These are phyloP conservation scores for Coemansia sp. DNA, from an alignment of 192 early-diverging fungal species.

Conservation along the genomic window DNA sequence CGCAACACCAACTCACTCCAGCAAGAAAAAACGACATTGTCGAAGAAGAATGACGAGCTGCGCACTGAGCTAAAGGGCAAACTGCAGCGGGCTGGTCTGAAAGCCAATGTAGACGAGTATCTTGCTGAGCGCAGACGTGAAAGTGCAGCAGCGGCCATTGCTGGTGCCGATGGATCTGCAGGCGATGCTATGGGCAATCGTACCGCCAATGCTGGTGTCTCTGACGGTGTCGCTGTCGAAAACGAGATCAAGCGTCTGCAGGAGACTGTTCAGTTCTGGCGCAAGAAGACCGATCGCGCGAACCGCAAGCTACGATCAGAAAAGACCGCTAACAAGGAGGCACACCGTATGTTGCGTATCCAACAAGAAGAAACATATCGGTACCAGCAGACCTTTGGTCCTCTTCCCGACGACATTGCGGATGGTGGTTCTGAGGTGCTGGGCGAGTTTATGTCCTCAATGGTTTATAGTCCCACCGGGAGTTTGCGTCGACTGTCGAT, in stretches of 20 bases:
- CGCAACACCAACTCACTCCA: constrained; percentile 58
- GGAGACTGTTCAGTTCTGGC: constrained; percentile 42
- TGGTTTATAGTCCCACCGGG: not conserved
- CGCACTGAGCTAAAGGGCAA: constrained; percentile 56
- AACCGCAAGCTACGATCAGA: constrained; percentile 44
- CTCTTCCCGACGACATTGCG: constrained; percentile 25
- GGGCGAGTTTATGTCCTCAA: constrained; percentile 12
- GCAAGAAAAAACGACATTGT: constrained; percentile 61
- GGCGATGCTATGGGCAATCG: not conserved
- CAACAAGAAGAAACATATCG: constrained; percentile 47
- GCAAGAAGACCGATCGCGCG: constrained; percentile 40
- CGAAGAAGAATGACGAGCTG: constrained; percentile 62
- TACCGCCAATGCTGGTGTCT: not conserved
- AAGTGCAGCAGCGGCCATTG: not conserved
- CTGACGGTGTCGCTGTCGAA: constrained; percentile 15
- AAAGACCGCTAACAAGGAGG: constrained; percentile 23
- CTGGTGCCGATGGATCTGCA: not conserved
- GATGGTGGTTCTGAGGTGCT: constrained; percentile 28
- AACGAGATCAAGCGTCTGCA: constrained; percentile 36
- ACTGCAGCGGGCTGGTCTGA: constrained; percentile 53
- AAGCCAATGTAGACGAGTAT: constrained; percentile 53
- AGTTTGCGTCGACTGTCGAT: not conserved
- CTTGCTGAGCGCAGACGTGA: constrained; percentile 32
- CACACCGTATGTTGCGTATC: constrained; percentile 26
- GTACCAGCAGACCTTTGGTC: constrained; percentile 41